These are phyloP conservation scores for Nannizziopsis arthrosporioides DNA, from an alignment of 2,329 filamentous ascomycete genomes.

Conservation along the genomic window DNA sequence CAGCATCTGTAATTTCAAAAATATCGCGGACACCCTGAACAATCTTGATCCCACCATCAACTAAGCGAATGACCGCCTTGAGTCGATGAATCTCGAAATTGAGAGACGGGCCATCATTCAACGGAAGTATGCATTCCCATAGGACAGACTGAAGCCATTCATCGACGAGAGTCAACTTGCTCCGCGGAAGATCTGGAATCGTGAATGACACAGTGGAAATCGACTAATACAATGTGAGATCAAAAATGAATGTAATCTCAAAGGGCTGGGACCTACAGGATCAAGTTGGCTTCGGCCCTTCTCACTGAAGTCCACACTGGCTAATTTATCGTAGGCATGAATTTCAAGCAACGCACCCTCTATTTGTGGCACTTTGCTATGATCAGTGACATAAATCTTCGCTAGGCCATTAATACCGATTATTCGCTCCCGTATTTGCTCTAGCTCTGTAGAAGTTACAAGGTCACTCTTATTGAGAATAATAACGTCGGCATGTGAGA, in stretches of 20 bases:
- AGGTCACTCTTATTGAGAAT: conserved; percentile 90
- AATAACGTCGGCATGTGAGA: conserved; percentile 91
- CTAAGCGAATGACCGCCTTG: conserved; percentile 64
- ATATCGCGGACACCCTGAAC: conserved; percentile 87
- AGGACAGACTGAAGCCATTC: conserved; percentile 70
- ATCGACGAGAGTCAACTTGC: conserved; percentile 56
- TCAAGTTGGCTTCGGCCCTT: conserved; percentile 89
- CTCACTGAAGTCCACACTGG: conserved; percentile 55
- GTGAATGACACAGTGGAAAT: conserved; percentile 72
- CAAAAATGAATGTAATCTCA: not conserved
- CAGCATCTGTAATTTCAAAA: conserved; percentile 71
- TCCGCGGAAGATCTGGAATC: conserved; percentile 47
- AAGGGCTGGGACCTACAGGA: conserved; percentile 45
- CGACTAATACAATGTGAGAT: conserved; percentile 41
- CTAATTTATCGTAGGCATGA: conserved; percentile 80
- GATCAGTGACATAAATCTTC: conserved; percentile 67
- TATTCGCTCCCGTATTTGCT: conserved; percentile 58
- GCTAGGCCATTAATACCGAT: conserved; percentile 81
- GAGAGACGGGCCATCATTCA: conserved; percentile 14
- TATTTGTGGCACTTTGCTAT: conserved; percentile 66
- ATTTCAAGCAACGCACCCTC: conserved; percentile 81
- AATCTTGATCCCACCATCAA: conserved; percentile 53
- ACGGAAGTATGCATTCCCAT: conserved; percentile 52
- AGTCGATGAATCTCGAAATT: conserved; percentile 73
- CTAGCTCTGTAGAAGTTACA: conserved; percentile 57